Evolutionary conservation across 805 yeast genomes (phyloP), one percentile per base, ranked within the genome.

Genomic region (Barnettozyma wickerhamii): DNA sequence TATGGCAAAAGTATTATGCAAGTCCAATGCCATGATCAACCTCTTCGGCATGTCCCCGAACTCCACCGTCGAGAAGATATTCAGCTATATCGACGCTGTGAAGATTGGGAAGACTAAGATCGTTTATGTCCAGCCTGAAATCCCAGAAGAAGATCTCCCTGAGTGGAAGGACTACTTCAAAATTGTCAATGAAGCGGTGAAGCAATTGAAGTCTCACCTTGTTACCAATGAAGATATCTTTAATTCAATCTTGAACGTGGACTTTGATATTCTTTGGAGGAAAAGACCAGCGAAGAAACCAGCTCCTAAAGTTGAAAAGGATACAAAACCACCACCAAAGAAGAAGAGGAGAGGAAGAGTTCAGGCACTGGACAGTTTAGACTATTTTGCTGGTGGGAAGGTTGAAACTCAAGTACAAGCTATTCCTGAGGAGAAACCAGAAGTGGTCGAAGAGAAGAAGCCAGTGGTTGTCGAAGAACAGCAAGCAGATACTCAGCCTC

Each of bases 331-430:
- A 3, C 47, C 50, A 3, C 15, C 26, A 5, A 42, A 43, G 35
- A 52, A 46, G 30, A 37, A 39, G 30, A 43, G 51, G 24, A 41
- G 45, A n/a, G 21, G 28, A 5, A 48, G 48, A 24, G 54, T 66
- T 2, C 48, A 62, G 42, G 60, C 68, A 1, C 46, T 67, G 24
- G 64, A 65, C 33, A 60, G 65, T 34, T 48, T 66, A 30, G 56
- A 56, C 23, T 65, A 60, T 46, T 66, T 67, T 51, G 71, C 65
- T 4, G 72, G 71, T 23, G 71, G 71, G 20, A 50, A 38, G 17
- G 23, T n/a, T 7, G 42, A 13, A 24, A 45, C 38, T 2, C 37
- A 34, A 17, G 10, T 12, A 12, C 43, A 43, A 35, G 17, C 40
- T 9, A n/a, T n/a, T n/a, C n/a, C 31, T 19, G 30, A 41, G 34